Base-by-base conservation (phyloP, 1,284 basidiomycete genomes). In the Porodaedalea pini region DNA sequence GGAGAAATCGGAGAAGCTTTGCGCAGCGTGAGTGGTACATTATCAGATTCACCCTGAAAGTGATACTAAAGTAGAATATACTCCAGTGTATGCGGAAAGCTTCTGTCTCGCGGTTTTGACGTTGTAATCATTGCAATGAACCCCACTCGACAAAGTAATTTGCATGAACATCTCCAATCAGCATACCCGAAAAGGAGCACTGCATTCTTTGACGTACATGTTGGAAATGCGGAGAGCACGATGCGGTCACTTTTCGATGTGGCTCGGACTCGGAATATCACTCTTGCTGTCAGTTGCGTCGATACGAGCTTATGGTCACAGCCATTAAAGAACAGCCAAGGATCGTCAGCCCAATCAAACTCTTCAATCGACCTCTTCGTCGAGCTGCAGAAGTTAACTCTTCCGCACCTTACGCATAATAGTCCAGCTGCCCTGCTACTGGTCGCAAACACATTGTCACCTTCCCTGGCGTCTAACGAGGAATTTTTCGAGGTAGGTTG, bases 101-200 rank as follows among this genome's bases (percentile, higher is more conserved):
- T 57, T n/a, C 41, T 57, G 15, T 43, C 56, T 21, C 29, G 25
- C n/a, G 56, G 50, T 5, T 57, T 57, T 29, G 48, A 57, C 34
- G 25, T 57, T 7, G 5, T 57, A 15, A 5, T 52, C 23, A 11
- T 51, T 8, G 29, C 56, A 36, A 36, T 52, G 17, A 29, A 55
- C 15, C 15, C 29, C 4, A 1, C 13, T 11, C 29, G 23, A n/a
- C 40, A 43, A 6, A 47, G 31, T 17, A 25, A 13, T 15, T 27
- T 57, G 40, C 49, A 36, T 34, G 25, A 44, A 13, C 44, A 43
- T 29, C 34, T 55, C 4, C 29, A 27, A 48, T 21, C 34, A 25
- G 25, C 45, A 27, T 43, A 56, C 39, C 54, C 54, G 27, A 37
- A 40, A 13, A 56, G 31, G 19, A 40, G 13, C 23, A 17, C 41